Base-by-base conservation (phyloP, 345 rosid genomes). In the Eucalyptus tenuipes region DNA sequence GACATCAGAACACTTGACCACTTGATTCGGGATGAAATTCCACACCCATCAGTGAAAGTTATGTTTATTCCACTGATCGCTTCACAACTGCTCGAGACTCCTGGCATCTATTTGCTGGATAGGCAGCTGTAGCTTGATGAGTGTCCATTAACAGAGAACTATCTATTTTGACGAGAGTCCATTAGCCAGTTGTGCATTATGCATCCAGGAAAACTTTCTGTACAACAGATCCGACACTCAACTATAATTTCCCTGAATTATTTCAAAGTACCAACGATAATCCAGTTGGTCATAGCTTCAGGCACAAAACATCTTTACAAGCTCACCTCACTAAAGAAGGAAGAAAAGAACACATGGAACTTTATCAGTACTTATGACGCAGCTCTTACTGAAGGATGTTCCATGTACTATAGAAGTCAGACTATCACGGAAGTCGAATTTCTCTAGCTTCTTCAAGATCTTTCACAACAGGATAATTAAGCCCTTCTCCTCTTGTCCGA, bases 401-500 rank as follows among this genome's bases (percentile, higher is more conserved):
- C 82, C 47, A 20, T 40, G 16, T 40, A 40, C 82, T 18, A 40
- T 20, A 75, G 14, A 75, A 37, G 47, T 75, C 27, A 52, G 15
- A 37, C 47, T 40, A 25, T 75, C 82, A 37, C 2, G 16, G 82
- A 75, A 75, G 82, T 20, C 4, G 4, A 75, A 40, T 40, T 75
- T 75, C 82, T 40, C 27, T 75, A 75, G 82, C 82, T 40, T 75
- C 82, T 40, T 37, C 15, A 22, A 75, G 47, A 75, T 40, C 87
- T 10, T 55, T 86, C 45, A 86, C 45, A 33, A 49, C 14, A 2
- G 64, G 12, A 52, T 31, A 33, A 86, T 50, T 86, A 55, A 86
- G 90, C 37, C 91, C 93, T 91, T 66, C 71, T 88, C 85, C 92
- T 92, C 91, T 93, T 94, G 89, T 89, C 91, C 3, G 90, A 79